Percentiles rank a stretch among this genome's conserved stretches.
Evolutionary conservation across 2,329 filamentous ascomycete species (phyloP).

Genomic region (Clarireedia paspali): DNA sequence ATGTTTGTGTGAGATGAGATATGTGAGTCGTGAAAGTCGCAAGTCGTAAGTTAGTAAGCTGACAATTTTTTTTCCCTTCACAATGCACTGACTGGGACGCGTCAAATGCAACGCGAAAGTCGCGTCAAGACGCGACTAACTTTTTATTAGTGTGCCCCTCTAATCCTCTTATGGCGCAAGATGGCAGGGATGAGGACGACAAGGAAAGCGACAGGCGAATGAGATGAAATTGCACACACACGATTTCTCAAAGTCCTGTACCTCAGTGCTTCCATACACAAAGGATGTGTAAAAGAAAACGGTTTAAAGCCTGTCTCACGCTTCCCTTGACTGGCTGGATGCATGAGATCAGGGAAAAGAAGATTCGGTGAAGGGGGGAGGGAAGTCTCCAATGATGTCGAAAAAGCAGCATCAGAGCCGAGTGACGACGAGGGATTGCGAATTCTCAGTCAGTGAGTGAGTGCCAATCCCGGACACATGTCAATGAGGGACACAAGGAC

Average conservation of each 20-base stretch:
- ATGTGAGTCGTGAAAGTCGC: not conserved
- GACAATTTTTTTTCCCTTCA: not conserved
- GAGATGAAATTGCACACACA: not conserved
- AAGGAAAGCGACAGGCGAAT: not conserved
- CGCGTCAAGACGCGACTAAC: not conserved
- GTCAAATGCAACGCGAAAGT: not conserved
- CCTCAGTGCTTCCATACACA: not conserved
- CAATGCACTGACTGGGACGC: not conserved
- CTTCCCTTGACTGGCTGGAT: not conserved
- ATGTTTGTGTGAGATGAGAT: not conserved
- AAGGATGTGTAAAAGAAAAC: not conserved
- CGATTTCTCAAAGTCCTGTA: not conserved
- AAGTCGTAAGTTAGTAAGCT: too few relatives aligned
- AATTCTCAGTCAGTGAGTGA: too few relatives aligned
- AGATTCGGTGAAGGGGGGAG: too few relatives aligned
- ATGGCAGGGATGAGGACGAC: too few relatives aligned
- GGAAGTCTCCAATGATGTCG: too few relatives aligned
- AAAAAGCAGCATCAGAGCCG: too few relatives aligned
- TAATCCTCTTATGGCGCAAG: not conserved
- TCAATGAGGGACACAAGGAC: too few relatives aligned
- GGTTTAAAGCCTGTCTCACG: not conserved
- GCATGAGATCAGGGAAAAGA: too few relatives aligned
- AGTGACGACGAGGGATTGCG: too few relatives aligned
- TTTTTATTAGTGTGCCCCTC: not conserved
- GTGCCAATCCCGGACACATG: too few relatives aligned